phyloP scores from a whole-genome alignment of 2,329 filamentous ascomycete genomes.

The Scolecobasidium constrictum region DNA sequence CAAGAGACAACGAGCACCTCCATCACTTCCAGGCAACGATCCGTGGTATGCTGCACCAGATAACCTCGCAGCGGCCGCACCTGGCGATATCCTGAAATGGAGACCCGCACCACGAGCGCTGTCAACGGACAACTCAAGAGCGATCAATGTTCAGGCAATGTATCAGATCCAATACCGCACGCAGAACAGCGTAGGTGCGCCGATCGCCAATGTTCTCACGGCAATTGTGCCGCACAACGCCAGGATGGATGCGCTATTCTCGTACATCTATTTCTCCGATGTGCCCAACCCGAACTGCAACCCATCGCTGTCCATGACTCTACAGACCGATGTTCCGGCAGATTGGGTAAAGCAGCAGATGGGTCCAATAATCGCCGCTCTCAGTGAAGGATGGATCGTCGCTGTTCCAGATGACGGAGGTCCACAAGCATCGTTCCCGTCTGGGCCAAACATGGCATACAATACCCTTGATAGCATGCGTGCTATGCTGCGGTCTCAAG shows the following conservation, averaged over 20 bases:
- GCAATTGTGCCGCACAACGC: conserved; percentile 5
- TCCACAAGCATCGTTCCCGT: conserved; percentile 30
- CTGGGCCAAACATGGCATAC: conserved; percentile 31
- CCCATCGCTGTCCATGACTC: not conserved
- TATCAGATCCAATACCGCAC: conserved; percentile 9
- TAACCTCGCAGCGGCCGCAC: not conserved
- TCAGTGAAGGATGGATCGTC: conserved; percentile 37
- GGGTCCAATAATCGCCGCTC: conserved; percentile 14
- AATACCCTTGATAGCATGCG: conserved; percentile 33
- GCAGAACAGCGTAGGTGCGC: conserved; percentile 8
- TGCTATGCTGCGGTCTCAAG: conserved; percentile 20
- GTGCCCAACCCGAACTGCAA: not conserved
- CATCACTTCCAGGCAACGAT: conserved; percentile 3
- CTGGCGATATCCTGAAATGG: conserved; percentile 3
- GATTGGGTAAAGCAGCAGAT: not conserved
- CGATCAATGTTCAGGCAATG: not conserved
- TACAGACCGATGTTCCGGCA: not conserved
- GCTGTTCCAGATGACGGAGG: conserved; percentile 38
- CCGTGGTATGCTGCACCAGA: conserved; percentile 4
- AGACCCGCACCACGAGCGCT: not conserved
- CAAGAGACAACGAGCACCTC: not conserved
- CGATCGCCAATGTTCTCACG: conserved; percentile 3
- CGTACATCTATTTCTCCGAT: conserved; percentile 7
- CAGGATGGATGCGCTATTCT: conserved; percentile 4
- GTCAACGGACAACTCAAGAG: conserved; percentile 5